phyloP scores from a whole-genome alignment of 163 green algal species.

The Volvox carteri region DNA sequence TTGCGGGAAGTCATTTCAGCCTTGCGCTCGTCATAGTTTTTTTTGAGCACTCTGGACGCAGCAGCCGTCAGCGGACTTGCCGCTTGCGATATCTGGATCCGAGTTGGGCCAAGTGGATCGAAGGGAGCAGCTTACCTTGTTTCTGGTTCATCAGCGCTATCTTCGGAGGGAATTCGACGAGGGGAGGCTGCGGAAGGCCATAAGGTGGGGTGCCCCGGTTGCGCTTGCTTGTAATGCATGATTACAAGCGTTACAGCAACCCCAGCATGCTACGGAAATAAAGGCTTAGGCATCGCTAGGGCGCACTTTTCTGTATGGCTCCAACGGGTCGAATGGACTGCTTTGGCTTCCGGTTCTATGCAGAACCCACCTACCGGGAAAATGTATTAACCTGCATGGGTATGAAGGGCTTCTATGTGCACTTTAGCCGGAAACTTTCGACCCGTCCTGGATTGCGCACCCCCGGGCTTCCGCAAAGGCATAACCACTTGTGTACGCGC shows the following conservation, averaged over 20 bases:
- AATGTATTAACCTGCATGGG: neutral
- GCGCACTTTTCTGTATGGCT: neutral
- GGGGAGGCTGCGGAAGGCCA: conserved; percentile 23
- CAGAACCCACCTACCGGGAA: neutral
- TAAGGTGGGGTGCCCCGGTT: neutral
- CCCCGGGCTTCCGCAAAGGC: neutral
- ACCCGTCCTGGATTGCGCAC: neutral
- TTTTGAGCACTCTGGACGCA: neutral
- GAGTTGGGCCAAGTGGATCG: neutral
- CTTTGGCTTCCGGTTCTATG: neutral
- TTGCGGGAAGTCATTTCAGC: no score
- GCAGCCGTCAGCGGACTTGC: conserved; percentile 13
- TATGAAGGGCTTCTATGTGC: neutral
- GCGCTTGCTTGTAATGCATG: neutral
- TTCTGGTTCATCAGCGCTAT: neutral
- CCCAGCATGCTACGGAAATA: neutral
- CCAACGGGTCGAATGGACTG: conserved; percentile 27
- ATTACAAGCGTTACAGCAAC: neutral
- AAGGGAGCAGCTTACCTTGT: neutral
- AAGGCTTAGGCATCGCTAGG: neutral
- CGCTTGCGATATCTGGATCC: neutral
- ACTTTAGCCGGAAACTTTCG: neutral
- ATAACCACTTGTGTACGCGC: neutral
- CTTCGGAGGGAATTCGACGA: neutral
- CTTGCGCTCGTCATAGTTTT: neutral